Percentiles rank a stretch among this genome's conserved stretches.
phyloP scores from a whole-genome alignment of 2,329 filamentous ascomycete species.

The Hymenoscyphus scutula region DNA sequence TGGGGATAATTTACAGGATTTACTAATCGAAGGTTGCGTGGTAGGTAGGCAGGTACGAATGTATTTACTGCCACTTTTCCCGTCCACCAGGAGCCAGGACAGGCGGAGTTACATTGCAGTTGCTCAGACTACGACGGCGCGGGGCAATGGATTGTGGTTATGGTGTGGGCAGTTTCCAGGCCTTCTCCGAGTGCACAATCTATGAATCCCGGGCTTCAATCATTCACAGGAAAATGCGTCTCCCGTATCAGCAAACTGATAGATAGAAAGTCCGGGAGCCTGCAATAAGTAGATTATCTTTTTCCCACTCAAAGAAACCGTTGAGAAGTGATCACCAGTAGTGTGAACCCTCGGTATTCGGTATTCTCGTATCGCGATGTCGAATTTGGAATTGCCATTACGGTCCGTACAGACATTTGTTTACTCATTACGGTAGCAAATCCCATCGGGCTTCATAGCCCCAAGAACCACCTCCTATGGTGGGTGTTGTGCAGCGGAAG shows the following conservation, averaged over 20 bases:
- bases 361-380: not conserved
- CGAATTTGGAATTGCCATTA: not conserved
- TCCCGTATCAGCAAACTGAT: not conserved
- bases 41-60: too few relatives aligned
- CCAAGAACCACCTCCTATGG: not conserved
- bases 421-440: constrained; percentile 1
- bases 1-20: too few relatives aligned
- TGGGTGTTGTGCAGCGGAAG: not conserved
- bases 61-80: too few relatives aligned
- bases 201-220: not conserved
- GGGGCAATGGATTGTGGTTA: not conserved
- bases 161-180: too few relatives aligned
- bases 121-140: not conserved
- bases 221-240: not conserved
- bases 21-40: too few relatives aligned
- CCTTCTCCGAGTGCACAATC: not conserved
- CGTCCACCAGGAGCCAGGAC: too few relatives aligned
- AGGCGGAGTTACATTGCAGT: not conserved
- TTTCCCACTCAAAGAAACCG: not conserved
- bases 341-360: too few relatives aligned
- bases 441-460: constrained; percentile 1
- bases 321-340: not conserved
- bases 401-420: too few relatives aligned
- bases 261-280: not conserved
- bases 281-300: not conserved